Evolutionary conservation across 192 early-diverging fungal species (phyloP), one percentile per base, ranked within the genome.

Genomic region (Backusella liffmaniae): DNA sequence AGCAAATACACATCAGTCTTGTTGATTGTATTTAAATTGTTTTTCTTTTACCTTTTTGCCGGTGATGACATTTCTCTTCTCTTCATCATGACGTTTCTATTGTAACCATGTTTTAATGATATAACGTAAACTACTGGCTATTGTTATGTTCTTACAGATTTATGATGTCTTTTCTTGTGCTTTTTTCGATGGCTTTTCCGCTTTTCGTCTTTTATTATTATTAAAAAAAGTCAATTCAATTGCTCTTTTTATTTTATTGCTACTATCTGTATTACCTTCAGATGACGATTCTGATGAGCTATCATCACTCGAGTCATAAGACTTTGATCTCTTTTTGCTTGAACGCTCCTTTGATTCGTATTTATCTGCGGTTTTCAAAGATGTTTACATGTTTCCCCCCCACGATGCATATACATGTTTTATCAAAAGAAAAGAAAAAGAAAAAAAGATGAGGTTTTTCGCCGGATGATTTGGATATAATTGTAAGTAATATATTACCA

Each of bases 31-130:
- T 35, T 35, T 68, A 39, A 10, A 39, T 26, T 56, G 15, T 46
- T 5, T 29, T 2, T 4, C 7, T 18, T 9, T 3, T 80, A 76
- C 79, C 75, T 76, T 80, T 70, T 80, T 80, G 10, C 79, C 79
- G n/a, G 79, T 80, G 23, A 80, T 80, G 10, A 34, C 62, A 70
- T 73, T 80, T 41, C 79, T 67, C 62, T 73, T 67, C 1, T 79
- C 75, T 66, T 75, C 73, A 0, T 75, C 56, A 1, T 62, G 21
- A 29, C 12, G 56, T 29, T 62, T 62, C 56, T 62, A 62, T 10
- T 39, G 37, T 39, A 39, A 3, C 37, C 37, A 39, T 39, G 7
- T 8, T 39, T 39, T 39, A 39, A 39, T 39, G 37, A 12, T 12
- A 0, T 39, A 39, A 10, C 1, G 1, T 39, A 39, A 39, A 39